Evolutionary conservation across 2,329 filamentous ascomycete species (phyloP).

Genomic region (Exophiala spinifera): DNA sequence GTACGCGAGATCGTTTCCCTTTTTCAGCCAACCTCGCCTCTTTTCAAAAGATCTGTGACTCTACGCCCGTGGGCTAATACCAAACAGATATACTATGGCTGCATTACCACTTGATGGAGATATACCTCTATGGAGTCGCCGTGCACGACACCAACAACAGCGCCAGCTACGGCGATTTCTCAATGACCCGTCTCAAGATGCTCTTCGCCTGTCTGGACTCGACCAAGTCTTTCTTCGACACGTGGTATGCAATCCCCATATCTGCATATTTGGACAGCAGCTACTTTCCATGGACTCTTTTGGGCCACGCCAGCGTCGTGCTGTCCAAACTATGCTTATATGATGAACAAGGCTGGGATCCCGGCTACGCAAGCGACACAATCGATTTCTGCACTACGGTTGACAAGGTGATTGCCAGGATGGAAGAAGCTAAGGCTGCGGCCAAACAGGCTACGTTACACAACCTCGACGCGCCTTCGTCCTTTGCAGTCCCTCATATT

Average conservation of each 20-base stretch:
- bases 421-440: constrained; percentile 22
- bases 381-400: constrained; percentile 28
- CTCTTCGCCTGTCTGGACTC: constrained; percentile 51
- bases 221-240: constrained; percentile 50
- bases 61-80: not conserved
- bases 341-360: constrained; percentile 30
- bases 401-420: constrained; percentile 21
- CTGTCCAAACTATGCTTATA: constrained; percentile 32
- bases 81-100: constrained; percentile 28
- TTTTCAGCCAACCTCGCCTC: too few species aligned
- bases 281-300: constrained; percentile 45
- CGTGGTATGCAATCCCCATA: constrained; percentile 47
- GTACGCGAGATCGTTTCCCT: not conserved
- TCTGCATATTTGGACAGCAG: constrained; percentile 47
- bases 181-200: constrained; percentile 47
- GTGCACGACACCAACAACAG: constrained; percentile 40
- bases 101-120: constrained; percentile 32
- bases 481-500: not conserved
- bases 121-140: constrained; percentile 30
- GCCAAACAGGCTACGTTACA: not conserved
- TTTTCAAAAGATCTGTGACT: too few species aligned
- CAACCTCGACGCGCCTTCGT: not conserved
- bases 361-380: constrained; percentile 24
- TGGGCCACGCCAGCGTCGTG: constrained; percentile 44
- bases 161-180: constrained; percentile 35